phyloP scores from a whole-genome alignment of 495 filamentous ascomycete species.

The Penicilliopsis zonata region DNA sequence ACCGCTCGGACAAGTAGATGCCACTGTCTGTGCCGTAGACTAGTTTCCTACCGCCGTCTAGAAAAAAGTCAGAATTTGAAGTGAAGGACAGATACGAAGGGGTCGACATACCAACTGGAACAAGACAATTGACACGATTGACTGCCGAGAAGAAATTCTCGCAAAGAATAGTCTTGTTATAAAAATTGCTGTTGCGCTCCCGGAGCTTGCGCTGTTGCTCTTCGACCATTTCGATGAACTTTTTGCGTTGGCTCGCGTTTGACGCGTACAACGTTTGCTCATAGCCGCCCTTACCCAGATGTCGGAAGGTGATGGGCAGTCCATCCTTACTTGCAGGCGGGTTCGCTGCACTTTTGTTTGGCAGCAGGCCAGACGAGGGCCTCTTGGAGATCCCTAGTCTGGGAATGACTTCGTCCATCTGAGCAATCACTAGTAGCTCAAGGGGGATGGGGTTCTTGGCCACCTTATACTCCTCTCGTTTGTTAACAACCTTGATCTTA shows the following conservation, averaged over 20 bases:
- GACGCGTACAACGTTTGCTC: slow-evolving; percentile 83
- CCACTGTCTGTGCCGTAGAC: slow-evolving; percentile 89
- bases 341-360: slow-evolving; percentile 50
- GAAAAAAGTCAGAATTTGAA: slow-evolving; percentile 18
- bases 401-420: slow-evolving; percentile 93
- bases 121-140: slow-evolving; percentile 85
- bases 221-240: slow-evolving; percentile 95
- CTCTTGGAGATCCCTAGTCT: slow-evolving; percentile 69
- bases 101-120: slow-evolving; percentile 63
- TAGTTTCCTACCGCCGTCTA: slow-evolving; percentile 89
- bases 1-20: slow-evolving; percentile 82
- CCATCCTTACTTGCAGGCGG: slow-evolving; percentile 55
- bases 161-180: slow-evolving; percentile 77
- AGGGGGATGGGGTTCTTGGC: slow-evolving; percentile 94
- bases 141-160: slow-evolving; percentile 69
- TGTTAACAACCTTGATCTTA: slow-evolving; percentile 78
- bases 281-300: slow-evolving; percentile 93
- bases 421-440: slow-evolving; percentile 82
- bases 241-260: slow-evolving; percentile 66
- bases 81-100: background rate
- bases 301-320: slow-evolving; percentile 93
- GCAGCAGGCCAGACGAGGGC: slow-evolving; percentile 77
- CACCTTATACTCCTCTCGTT: slow-evolving; percentile 86
- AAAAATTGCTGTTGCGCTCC: slow-evolving; percentile 78
- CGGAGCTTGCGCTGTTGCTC: slow-evolving; percentile 74